Evolutionary conservation across 2,329 filamentous ascomycete species (phyloP), one percentile per base, ranked within the genome.

Genomic region (Alternaria sp.): DNA sequence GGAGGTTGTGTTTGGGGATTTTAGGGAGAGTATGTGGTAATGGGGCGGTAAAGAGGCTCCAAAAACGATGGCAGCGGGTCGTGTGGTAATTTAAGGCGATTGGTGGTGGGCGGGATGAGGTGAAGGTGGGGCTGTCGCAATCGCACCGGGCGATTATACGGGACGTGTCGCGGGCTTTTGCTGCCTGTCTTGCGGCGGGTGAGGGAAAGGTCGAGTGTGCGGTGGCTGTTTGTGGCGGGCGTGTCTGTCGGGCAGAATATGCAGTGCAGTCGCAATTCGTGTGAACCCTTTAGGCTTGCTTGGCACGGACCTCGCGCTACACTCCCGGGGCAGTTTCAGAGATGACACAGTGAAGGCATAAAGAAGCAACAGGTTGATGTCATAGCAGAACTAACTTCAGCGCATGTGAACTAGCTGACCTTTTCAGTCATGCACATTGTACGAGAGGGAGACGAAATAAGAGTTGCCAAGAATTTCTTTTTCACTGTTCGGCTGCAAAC

Each of bases 331-430:
- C 36, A 49, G 66, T 71, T 72, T 73, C 69, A 70, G 26, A 28
- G 25, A 23, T 50, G 45, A 56, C 54, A 54, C 49, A 64, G 7
- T 8, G 32, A 23, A 45, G 58, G 32, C 44, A 44, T 45, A 32
- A 75, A 69, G 66, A 54, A 44, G 52, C 36, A 54, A 54, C 32
- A 40, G 36, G n/a, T 40, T 28, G 21, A 54, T 54, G 36, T 28
- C 32, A 44, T 44, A 51, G 43, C 89, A 89, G 90, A 46, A 47
- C 87, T 88, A 85, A 91, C 94, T 95, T 93, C 40, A 71, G 36
- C 15, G n/a, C 36, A 40, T 40, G n/a, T 40, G 2, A 9, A 40
- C 36, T 40, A 40, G n/a, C n/a, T 40, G 36, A 40, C 9, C 36
- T 40, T 40, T 40, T 5, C 36, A 40, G 36, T 17, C 15, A 17